phyloP scores from a whole-genome alignment of 441 rosid genomes.

The Cnidoscolus chayamansa region DNA sequence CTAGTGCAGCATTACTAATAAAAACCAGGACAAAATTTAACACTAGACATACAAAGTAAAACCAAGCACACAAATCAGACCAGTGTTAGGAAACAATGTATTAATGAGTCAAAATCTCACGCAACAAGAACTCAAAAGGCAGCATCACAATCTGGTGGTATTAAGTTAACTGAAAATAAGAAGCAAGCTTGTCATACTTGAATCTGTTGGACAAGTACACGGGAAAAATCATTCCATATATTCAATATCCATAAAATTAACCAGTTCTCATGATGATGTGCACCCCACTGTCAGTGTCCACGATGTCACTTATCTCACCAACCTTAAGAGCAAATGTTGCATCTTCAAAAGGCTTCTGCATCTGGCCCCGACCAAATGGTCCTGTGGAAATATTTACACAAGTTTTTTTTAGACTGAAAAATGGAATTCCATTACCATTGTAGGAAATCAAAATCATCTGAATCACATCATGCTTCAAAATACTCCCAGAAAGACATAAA shows the following conservation, averaged over 20 bases:
- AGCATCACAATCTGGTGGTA: not conserved
- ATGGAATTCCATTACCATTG: not conserved
- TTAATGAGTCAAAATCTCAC: not conserved
- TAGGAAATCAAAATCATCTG: not conserved
- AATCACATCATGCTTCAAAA: not conserved
- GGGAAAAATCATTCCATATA: slow-evolving; percentile 8
- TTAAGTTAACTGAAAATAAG: not conserved
- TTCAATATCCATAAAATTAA: slow-evolving; percentile 29
- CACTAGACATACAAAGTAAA: not conserved
- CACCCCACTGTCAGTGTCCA: slow-evolving; percentile 92
- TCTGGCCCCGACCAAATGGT: slow-evolving; percentile 84
- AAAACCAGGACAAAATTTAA: too few species aligned
- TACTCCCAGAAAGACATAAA: too few species aligned
- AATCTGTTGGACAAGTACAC: slow-evolving; percentile 5
- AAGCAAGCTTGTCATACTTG: slow-evolving; percentile 12
- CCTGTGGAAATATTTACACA: slow-evolving; percentile 39
- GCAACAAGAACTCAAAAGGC: not conserved
- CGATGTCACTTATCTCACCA: slow-evolving; percentile 88
- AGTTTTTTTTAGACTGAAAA: not conserved
- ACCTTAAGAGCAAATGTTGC: slow-evolving; percentile 67
- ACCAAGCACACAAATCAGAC: not conserved
- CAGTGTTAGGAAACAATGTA: not conserved
- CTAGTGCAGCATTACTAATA: too few species aligned
- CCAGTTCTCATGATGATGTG: slow-evolving; percentile 90
- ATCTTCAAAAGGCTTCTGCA: slow-evolving; percentile 97